Percentiles rank a stretch among this genome's conserved stretches.
phyloP scores from a whole-genome alignment of 306 rosid species.

The Vigna trinervia region DNA sequence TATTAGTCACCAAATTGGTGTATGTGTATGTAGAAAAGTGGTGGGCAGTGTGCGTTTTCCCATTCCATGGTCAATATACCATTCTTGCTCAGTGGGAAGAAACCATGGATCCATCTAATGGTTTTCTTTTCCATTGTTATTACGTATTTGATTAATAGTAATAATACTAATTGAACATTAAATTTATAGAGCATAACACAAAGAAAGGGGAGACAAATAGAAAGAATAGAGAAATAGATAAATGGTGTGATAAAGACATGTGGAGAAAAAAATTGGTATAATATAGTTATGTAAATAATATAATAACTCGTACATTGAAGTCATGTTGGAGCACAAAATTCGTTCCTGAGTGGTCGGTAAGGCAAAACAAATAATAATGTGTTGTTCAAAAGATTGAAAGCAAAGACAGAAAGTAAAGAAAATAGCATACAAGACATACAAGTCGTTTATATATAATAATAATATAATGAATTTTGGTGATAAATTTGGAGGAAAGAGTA shows the following conservation, averaged over 20 bases:
- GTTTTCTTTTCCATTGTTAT: constrained; percentile 1
- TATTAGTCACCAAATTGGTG: constrained; percentile 13
- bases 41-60: constrained; percentile 29
- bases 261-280: background rate
- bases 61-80: constrained; percentile 38
- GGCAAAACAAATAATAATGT: too few species aligned
- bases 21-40: constrained; percentile 5
- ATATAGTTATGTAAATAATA: background rate
- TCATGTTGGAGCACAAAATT: constrained; percentile 23
- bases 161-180: background rate
- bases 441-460: too few species aligned
- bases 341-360: background rate
- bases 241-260: background rate
- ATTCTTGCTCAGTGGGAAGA: constrained; percentile 33
- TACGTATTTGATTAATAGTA: background rate
- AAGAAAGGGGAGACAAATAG: background rate
- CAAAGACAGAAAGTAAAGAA: too few species aligned
- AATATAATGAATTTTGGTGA: too few species aligned
- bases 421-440: too few species aligned
- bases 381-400: too few species aligned
- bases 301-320: background rate
- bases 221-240: background rate
- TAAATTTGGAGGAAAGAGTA: too few species aligned
- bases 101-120: constrained; percentile 39
- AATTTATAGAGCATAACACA: background rate